These are phyloP conservation scores for Leishmania amazonensis DNA, from an alignment of 208 protist genomes.

Conservation along the genomic window DNA sequence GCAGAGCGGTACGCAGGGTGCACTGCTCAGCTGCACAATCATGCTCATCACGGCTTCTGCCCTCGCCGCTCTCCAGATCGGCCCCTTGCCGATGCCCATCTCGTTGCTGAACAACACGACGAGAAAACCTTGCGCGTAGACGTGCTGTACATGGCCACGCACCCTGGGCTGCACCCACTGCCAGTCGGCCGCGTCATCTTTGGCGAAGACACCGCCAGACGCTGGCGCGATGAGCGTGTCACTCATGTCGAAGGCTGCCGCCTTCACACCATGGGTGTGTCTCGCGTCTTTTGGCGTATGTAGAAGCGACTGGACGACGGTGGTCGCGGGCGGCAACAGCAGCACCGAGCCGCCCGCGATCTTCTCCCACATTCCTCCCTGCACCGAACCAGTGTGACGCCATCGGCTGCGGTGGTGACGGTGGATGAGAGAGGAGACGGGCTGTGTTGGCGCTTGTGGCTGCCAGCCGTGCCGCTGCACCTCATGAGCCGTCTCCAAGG, in stretches of 20 bases:
- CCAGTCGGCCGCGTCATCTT: slow-evolving; percentile 69
- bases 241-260: slow-evolving; percentile 81
- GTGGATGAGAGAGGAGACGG: not conserved
- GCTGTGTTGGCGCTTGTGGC: slow-evolving; percentile 19
- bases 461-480: not conserved
- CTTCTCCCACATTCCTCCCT: slow-evolving; percentile 30
- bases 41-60: slow-evolving; percentile 57
- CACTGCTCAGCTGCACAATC: slow-evolving; percentile 46
- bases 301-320: slow-evolving; percentile 14
- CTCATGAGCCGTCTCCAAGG: not conserved
- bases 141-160: slow-evolving; percentile 39
- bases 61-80: slow-evolving; percentile 54
- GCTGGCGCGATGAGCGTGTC: slow-evolving; percentile 72
- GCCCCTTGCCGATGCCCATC: slow-evolving; percentile 69
- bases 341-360: slow-evolving; percentile 38
- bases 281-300: not conserved
- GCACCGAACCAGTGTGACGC: not conserved
- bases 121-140: slow-evolving; percentile 69
- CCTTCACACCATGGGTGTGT: slow-evolving; percentile 25
- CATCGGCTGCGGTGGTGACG: not conserved
- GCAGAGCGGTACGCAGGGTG: slow-evolving; percentile 57
- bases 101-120: slow-evolving; percentile 95
- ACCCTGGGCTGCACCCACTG: slow-evolving; percentile 57
- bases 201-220: slow-evolving; percentile 61
- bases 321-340: slow-evolving; percentile 32